Evolutionary conservation across 192 early-diverging fungal species (phyloP).

Genomic region (Ramicandelaber brevisporus): DNA sequence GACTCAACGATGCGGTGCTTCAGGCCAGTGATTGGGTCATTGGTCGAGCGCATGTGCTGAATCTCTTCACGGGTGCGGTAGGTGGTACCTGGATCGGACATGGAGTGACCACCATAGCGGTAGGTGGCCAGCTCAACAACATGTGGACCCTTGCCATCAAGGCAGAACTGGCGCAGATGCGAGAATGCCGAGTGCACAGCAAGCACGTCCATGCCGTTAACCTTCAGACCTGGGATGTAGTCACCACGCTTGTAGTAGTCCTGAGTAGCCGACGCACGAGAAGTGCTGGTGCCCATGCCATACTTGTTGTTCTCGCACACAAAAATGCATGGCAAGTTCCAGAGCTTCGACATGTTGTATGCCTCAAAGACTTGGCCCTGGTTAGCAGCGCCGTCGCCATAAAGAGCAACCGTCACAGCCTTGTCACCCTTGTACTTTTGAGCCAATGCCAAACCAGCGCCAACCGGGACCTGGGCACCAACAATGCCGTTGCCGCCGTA

Average conservation of each 20-base stretch:
- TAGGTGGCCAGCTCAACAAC: conserved; percentile 93
- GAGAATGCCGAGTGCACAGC: conserved; percentile 68
- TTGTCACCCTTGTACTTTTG: conserved; percentile 69
- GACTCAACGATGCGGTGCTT: conserved; percentile 57
- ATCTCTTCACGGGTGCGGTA: conserved; percentile 99
- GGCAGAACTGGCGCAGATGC: conserved; percentile 64
- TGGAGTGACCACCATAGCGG: conserved; percentile 99
- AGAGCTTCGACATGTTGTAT: conserved; percentile 98
- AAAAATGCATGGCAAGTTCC: conserved; percentile 78
- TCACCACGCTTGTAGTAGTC: conserved; percentile 88
- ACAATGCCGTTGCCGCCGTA: conserved; percentile 99
- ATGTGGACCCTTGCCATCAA: conserved; percentile 64
- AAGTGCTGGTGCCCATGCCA: conserved; percentile 88
- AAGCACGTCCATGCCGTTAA: conserved; percentile 85
- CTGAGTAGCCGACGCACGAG: conserved; percentile 74
- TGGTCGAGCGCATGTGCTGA: conserved; percentile 86
- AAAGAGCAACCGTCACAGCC: conserved; percentile 70
- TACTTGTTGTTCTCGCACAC: conserved; percentile 99
- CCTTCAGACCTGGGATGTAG: conserved; percentile 86
- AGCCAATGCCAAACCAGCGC: conserved; percentile 64
- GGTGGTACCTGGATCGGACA: conserved; percentile 98
- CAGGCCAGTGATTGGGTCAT: conserved; percentile 80
- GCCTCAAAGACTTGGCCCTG: conserved; percentile 98
- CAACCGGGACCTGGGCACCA: conserved; percentile 80
- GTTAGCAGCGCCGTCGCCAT: conserved; percentile 95